Percentiles rank a stretch among this genome's conserved stretches.
These are phyloP conservation scores for Globisporangium rhizosaccharum DNA, from an alignment of 352 stramenopile genomes.

Conservation along the genomic window DNA sequence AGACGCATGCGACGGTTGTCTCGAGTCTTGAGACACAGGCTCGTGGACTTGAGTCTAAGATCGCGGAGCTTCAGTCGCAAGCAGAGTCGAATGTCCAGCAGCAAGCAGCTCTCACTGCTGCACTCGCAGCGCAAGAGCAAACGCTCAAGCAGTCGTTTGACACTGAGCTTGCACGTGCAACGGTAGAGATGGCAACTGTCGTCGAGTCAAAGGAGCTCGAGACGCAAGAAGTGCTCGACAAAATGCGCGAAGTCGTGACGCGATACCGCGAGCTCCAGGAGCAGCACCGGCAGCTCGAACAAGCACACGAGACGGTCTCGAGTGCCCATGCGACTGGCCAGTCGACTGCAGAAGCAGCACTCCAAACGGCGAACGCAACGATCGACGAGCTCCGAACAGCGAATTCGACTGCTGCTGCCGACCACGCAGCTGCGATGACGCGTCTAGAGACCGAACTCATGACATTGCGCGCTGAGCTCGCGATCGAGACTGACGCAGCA, in stretches of 20 bases:
- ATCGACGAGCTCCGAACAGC: conserved; percentile 27
- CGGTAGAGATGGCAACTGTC: conserved; percentile 11
- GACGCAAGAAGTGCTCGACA: conserved; percentile 19
- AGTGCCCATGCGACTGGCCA: conserved; percentile 4
- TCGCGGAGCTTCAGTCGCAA: conserved; percentile 13
- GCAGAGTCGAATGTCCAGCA: conserved; percentile 17
- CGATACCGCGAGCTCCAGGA: conserved; percentile 26
- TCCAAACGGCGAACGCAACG: conserved; percentile 25
- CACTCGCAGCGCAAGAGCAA: conserved; percentile 9
- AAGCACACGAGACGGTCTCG: conserved; percentile 2
- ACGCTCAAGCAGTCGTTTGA: conserved; percentile 12
- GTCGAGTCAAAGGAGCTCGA: conserved; percentile 25
- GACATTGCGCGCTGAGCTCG: conserved; percentile 28
- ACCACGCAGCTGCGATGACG: conserved; percentile 15
- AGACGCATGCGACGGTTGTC: conserved; percentile 23
- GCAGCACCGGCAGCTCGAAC: conserved; percentile 17
- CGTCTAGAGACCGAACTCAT: conserved; percentile 23
- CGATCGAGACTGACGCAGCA: conserved; percentile 46
- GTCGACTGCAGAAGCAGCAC: conserved; percentile 9
- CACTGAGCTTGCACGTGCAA: conserved; percentile 19
- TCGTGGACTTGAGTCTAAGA: conserved; percentile 23
- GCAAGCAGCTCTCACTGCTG: conserved; percentile 15
- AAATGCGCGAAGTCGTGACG: conserved; percentile 21
- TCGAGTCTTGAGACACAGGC: conserved; percentile 24
- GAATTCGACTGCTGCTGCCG: conserved; percentile 11